phyloP scores from a whole-genome alignment of 2,329 filamentous ascomycete species.

The Simplicillium aogashimaense region DNA sequence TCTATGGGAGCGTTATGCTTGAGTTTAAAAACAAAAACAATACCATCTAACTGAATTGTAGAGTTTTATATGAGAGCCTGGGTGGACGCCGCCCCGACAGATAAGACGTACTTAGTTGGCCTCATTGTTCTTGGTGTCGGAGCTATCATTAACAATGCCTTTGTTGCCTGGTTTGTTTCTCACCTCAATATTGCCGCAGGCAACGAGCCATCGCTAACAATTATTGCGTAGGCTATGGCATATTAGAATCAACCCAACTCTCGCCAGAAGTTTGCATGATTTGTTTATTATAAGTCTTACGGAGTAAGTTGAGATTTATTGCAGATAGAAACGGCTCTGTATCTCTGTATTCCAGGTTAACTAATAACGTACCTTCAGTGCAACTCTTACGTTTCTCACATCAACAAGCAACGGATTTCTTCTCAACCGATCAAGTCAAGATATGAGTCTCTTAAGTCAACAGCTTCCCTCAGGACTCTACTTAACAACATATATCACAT shows the following conservation, averaged over 20 bases:
- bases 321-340: too few species aligned
- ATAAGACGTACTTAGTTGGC: not conserved
- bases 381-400: slow-evolving; percentile 24
- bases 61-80: not conserved
- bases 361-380: too few species aligned
- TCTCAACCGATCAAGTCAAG: slow-evolving; percentile 27
- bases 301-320: too few species aligned
- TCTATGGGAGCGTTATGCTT: too few species aligned
- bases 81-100: not conserved
- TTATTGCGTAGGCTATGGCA: not conserved
- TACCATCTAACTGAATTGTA: not conserved
- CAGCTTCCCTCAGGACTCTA: slow-evolving; percentile 21
- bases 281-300: not conserved
- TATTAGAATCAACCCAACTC: not conserved
- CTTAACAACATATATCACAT: slow-evolving; percentile 10
- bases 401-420: slow-evolving; percentile 22
- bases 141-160: not conserved
- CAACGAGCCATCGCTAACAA: not conserved
- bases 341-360: too few species aligned
- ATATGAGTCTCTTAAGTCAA: slow-evolving; percentile 25
- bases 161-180: too few species aligned
- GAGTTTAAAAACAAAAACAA: too few species aligned
- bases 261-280: not conserved
- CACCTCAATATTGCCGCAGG: too few species aligned
- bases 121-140: not conserved